Base-by-base conservation (phyloP, 2,329 filamentous ascomycete genomes). In the Aphanocladium album region DNA sequence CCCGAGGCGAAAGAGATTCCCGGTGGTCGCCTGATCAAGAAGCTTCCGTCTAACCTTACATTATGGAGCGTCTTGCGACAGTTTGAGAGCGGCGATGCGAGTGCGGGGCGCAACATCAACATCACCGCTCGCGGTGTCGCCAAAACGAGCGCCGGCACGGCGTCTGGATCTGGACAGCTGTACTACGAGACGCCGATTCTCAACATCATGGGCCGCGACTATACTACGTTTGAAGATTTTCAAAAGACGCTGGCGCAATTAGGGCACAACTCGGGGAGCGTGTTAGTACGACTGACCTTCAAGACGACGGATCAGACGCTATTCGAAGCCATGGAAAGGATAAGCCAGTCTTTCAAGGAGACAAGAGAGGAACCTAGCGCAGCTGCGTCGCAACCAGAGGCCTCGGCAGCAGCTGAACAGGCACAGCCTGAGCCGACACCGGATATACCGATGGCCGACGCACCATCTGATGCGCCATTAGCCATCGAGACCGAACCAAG, bases 31-130 rank as follows among this genome's bases (percentile, higher is more conserved):
- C 76, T 96, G 45, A 85, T 87, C 60, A 88, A 95, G 71, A 96
- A 95, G 71, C 92, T 98, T 63, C 87, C 93, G 1, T 96, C 90
- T 73, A 89, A 91, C 65, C 90, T 91, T 39, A 90, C 91, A 19
- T 72, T 99, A 74, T 99, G 95, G 95, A 84, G 91, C 66, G 80
- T 98, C 30, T 72, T 99, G 60, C 88, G 95, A 62, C 91, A 95
- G 70, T 96, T 98, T 66, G 95, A 99, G 75, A 89, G 89, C 64
- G 87, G 84, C 37, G 82, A 84, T 25, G 83, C 84, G n/a, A 85
- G 80, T 53, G 79, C 80, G 61, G 82, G 81, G 9, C 79, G 76
- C 58, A 84, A 79, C 60, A 77, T 90, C 65, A 97, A 97, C 72
- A 84, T 99, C 67, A 98, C 95, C 0, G 91, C 88, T 16, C 82